Percentiles rank a stretch among this genome's conserved stretches.
phyloP scores from a whole-genome alignment of 495 filamentous ascomycete genomes.

The Trichoderma orchidacearum region DNA sequence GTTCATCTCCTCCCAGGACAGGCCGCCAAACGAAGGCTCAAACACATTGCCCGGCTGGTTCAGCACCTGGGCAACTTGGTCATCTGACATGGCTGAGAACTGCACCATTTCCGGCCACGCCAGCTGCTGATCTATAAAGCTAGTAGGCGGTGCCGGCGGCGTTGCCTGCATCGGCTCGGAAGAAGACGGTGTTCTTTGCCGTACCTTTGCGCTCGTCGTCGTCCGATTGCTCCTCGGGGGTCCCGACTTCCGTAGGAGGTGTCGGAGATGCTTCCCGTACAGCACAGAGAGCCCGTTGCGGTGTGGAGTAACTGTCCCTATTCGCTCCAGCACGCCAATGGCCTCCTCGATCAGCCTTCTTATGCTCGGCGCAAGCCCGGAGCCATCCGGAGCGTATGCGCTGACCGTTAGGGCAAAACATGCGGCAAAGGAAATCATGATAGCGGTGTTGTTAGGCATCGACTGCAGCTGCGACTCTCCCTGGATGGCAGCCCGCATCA shows the following conservation, averaged over 20 bases:
- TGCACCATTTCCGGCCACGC: conserved; percentile 42
- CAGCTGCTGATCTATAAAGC: conserved; percentile 3
- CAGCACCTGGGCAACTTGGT: conserved; percentile 49
- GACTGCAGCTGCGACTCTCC: conserved; percentile 55
- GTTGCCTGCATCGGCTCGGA: neutral
- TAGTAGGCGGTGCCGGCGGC: neutral
- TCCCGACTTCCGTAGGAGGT: conserved; percentile 30
- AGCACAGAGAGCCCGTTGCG: conserved; percentile 47
- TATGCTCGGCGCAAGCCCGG: conserved; percentile 52
- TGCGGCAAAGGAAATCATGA: conserved; percentile 65
- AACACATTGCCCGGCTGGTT: conserved; percentile 44
- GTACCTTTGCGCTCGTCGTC: conserved; percentile 7
- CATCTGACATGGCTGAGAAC: conserved; percentile 55
- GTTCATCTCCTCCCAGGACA: conserved; percentile 41
- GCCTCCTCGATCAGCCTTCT: conserved; percentile 55
- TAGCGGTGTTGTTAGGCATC: conserved; percentile 67
- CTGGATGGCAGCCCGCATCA: conserved; percentile 60
- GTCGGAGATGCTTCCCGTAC: conserved; percentile 47
- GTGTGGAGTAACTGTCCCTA: conserved; percentile 48
- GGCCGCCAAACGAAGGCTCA: conserved; percentile 31
- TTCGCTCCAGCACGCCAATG: conserved; percentile 52
- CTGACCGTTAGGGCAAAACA: conserved; percentile 55
- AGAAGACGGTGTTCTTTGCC: neutral
- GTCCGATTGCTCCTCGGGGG: neutral
- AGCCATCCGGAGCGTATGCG: conserved; percentile 39